These are phyloP conservation scores for Pseudogymnoascus sp. DNA, from an alignment of 2,329 filamentous ascomycete genomes.

Conservation along the genomic window DNA sequence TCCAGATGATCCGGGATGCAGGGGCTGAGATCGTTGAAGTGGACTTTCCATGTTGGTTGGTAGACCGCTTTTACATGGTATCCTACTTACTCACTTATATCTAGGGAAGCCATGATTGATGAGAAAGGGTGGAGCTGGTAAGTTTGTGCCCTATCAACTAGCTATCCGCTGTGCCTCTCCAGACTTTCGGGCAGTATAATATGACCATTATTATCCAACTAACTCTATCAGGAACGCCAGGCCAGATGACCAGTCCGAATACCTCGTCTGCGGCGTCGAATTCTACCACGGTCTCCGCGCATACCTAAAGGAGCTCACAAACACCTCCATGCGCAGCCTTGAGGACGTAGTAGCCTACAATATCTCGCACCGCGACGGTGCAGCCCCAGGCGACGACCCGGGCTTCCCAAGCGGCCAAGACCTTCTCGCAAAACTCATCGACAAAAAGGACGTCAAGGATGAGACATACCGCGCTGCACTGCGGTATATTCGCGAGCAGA, in stretches of 20 bases:
- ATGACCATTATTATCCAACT: neutral
- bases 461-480: neutral
- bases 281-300: constrained; percentile 8
- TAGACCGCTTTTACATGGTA: neutral
- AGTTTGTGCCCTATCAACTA: neutral
- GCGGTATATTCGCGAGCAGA: neutral
- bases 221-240: neutral
- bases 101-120: neutral
- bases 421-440: constrained; percentile 10
- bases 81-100: neutral
- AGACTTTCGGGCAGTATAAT: too few relatives aligned
- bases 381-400: constrained; percentile 10
- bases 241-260: neutral
- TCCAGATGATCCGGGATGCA: constrained; percentile 8
- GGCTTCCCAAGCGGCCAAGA: constrained; percentile 13
- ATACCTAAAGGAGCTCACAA: neutral
- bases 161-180: too few relatives aligned
- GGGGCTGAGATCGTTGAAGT: constrained; percentile 8
- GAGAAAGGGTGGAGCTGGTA: neutral
- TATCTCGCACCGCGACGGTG: neutral
- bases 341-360: constrained; percentile 6
- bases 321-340: neutral
- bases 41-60: constrained; percentile 7
- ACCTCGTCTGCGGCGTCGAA: constrained; percentile 7
- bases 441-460: neutral